Evolutionary conservation across 768 basidiomycete genomes (phyloP).

Genomic region (Cyathus striatus): DNA sequence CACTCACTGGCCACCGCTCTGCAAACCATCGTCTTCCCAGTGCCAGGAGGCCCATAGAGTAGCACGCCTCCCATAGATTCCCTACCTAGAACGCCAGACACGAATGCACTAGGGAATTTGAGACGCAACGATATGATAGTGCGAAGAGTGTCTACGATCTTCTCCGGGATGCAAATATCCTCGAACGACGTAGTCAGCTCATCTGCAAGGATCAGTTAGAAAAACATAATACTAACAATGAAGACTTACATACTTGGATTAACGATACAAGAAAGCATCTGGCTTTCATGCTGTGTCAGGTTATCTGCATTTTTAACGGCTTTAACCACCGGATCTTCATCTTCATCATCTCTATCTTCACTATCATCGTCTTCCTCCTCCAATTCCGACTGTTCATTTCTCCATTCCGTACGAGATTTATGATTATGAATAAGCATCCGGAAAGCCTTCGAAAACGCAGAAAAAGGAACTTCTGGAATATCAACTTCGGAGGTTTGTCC

Average conservation of each 20-base stretch:
- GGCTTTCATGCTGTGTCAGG: constrained; percentile 6
- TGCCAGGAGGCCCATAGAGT: constrained; percentile 45
- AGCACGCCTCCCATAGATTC: constrained; percentile 53
- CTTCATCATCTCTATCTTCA: constrained; percentile 1
- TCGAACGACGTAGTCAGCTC: constrained; percentile 9
- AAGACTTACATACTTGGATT: constrained; percentile 5
- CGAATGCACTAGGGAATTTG: constrained; percentile 7
- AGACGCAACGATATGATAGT: constrained; percentile 11
- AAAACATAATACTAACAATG: not conserved
- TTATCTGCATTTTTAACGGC: constrained; percentile 4
- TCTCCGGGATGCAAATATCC: constrained; percentile 8
- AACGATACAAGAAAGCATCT: constrained; percentile 8
- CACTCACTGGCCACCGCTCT: constrained; percentile 37
- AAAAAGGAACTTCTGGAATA: too few species aligned
- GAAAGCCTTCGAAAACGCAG: too few species aligned
- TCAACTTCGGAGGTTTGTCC: too few species aligned
- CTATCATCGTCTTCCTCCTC: not conserved
- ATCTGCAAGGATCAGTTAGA: not conserved
- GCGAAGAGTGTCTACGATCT: constrained; percentile 9
- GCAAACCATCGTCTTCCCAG: constrained; percentile 51
- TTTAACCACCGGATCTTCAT: constrained; percentile 4
- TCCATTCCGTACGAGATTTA: too few species aligned
- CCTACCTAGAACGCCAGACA: constrained; percentile 42
- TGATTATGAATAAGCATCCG: too few species aligned
- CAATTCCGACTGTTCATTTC: too few species aligned